A percentile compares a stretch with the other conserved stretches of the same genome.
phyloP scores from a whole-genome alignment of 352 stramenopile species.

The Globisporangium parvum region DNA sequence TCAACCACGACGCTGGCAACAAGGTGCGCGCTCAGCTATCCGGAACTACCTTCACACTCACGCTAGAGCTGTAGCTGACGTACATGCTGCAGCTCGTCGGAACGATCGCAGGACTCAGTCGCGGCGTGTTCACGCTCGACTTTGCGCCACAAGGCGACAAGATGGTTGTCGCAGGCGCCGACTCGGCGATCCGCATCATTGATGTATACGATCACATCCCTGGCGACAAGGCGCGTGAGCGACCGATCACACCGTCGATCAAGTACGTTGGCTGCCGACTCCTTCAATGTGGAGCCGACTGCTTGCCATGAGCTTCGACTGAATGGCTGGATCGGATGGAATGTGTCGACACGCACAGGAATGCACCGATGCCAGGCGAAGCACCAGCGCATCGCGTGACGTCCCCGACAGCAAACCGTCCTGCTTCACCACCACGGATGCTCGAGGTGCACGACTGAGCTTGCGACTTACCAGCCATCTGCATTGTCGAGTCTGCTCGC shows the following conservation, averaged over 20 bases:
- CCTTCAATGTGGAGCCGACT: too few species aligned
- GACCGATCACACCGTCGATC: constrained; percentile 67
- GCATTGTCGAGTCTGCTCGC: background rate
- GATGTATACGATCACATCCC: constrained; percentile 79
- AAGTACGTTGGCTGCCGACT: too few species aligned
- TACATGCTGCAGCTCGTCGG: constrained; percentile 63
- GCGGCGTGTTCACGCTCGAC: constrained; percentile 83
- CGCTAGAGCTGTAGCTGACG: too few species aligned
- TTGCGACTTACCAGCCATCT: background rate
- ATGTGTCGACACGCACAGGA: constrained; percentile 16
- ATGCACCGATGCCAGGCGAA: constrained; percentile 45
- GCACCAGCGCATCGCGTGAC: constrained; percentile 17
- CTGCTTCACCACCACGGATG: constrained; percentile 43
- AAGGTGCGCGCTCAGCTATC: constrained; percentile 14
- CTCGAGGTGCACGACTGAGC: constrained; percentile 34
- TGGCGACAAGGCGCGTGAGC: constrained; percentile 62
- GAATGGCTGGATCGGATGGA: too few species aligned
- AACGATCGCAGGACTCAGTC: constrained; percentile 74
- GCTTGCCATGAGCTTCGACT: too few species aligned
- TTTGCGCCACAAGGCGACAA: constrained; percentile 73
- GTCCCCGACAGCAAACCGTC: constrained; percentile 34
- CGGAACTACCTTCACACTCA: too few species aligned
- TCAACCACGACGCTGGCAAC: constrained; percentile 70
- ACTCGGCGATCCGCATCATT: constrained; percentile 87
- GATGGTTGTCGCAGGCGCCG: constrained; percentile 79